These are phyloP conservation scores for Ogataea nonfermentans DNA, from an alignment of 805 yeast species.

Conservation along the genomic window DNA sequence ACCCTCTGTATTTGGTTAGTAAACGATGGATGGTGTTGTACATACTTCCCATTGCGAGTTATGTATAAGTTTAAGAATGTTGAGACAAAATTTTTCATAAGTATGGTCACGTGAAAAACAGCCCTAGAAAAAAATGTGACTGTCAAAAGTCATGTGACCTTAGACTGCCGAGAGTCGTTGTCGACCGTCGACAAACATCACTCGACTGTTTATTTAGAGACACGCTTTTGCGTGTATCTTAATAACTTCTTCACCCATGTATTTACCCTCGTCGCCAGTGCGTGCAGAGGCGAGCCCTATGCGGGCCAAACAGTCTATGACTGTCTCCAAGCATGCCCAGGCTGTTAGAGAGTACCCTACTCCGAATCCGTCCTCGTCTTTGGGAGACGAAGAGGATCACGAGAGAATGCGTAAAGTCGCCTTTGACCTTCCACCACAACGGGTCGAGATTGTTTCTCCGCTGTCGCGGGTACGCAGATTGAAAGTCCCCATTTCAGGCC, in stretches of 20 bases:
- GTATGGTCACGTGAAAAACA: conserved; percentile 10
- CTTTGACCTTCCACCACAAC: conserved; percentile 16
- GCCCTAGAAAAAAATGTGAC: conserved; percentile 6
- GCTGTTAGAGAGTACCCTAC: conserved; percentile 52
- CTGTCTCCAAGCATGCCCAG: not conserved
- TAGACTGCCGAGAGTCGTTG: not conserved
- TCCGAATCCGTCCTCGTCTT: conserved; percentile 67
- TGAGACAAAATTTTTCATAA: conserved; percentile 16
- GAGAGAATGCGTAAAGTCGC: conserved; percentile 11
- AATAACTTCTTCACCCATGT: conserved; percentile 6
- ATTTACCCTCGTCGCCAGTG: conserved; percentile 37
- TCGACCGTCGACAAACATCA: conserved; percentile 9
- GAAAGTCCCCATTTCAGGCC: conserved; percentile 40
- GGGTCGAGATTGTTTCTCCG: conserved; percentile 34
- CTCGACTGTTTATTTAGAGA: conserved; percentile 16
- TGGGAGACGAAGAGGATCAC: conserved; percentile 32
- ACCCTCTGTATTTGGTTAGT: conserved; percentile 69
- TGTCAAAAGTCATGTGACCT: conserved; percentile 7
- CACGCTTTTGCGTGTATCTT: conserved; percentile 10
- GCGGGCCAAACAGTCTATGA: conserved; percentile 3
- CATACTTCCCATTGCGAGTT: conserved; percentile 74
- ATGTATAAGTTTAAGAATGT: conserved; percentile 12
- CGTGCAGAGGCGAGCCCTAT: conserved; percentile 13
- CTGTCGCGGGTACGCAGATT: conserved; percentile 37
- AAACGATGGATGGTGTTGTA: conserved; percentile 30